These are phyloP conservation scores for Plectranthus barbatus DNA, from an alignment of 257 asterid species.

Conservation along the genomic window DNA sequence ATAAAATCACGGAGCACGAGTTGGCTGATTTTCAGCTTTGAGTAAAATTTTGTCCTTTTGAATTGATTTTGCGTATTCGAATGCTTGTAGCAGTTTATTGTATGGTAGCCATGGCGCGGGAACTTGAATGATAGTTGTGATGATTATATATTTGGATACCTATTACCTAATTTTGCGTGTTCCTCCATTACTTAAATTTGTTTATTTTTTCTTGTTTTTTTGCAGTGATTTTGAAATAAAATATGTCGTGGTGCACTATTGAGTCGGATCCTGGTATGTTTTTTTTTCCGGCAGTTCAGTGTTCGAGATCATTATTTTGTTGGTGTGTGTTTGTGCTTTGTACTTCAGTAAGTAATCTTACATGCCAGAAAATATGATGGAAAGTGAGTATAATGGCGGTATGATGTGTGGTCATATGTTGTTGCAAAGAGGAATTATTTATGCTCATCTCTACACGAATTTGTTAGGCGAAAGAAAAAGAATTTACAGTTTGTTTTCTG, in stretches of 20 bases:
- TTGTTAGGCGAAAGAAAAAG: not conserved
- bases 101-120: not conserved
- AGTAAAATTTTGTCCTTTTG: not conserved
- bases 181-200: not conserved
- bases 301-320: not conserved
- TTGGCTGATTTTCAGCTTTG: not conserved
- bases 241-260: conserved; percentile 99
- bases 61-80: not conserved
- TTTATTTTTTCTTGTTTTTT: too few species aligned
- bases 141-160: conserved; percentile 1
- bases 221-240: conserved; percentile 32
- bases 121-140: not conserved
- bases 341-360: not conserved
- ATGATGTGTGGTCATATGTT: not conserved
- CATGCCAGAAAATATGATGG: not conserved
- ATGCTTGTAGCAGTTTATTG: not conserved
- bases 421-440: not conserved
- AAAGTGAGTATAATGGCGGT: not conserved
- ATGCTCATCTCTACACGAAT: not conserved
- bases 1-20: not conserved
- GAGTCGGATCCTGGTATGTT: conserved; percentile 97
- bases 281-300: not conserved
- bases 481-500: not conserved
- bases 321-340: not conserved
- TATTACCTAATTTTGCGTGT: conserved; percentile 19